phyloP scores from a whole-genome alignment of 495 filamentous ascomycete genomes.

The Aspergillus diversus region DNA sequence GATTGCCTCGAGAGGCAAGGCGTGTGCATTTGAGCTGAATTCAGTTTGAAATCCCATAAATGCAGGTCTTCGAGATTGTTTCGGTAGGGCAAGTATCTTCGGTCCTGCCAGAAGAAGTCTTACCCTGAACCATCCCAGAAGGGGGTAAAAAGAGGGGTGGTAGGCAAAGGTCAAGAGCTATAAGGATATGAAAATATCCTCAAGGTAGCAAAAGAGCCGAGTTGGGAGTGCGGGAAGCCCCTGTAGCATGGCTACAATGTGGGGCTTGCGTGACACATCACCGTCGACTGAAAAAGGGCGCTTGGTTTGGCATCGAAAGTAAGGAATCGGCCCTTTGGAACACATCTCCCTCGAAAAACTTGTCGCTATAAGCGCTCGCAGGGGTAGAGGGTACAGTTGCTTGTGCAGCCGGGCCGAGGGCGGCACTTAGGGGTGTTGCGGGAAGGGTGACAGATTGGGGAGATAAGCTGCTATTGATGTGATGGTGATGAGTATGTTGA shows the following conservation, averaged over 20 bases:
- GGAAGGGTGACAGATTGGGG: constrained; percentile 53
- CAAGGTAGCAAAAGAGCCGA: background rate
- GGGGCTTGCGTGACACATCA: constrained; percentile 24
- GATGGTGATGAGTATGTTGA: constrained; percentile 38
- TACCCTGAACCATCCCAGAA: background rate
- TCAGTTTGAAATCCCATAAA: background rate
- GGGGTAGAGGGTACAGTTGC: constrained; percentile 85
- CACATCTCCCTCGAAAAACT: constrained; percentile 69
- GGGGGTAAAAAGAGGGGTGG: background rate
- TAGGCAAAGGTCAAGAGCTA: background rate
- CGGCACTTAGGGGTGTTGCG: constrained; percentile 78
- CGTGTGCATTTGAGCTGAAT: no score
- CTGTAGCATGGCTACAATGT: background rate
- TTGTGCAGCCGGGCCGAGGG: constrained; percentile 84
- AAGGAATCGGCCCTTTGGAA: constrained; percentile 76
- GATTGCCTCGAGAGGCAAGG: background rate
- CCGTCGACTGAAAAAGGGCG: constrained; percentile 44
- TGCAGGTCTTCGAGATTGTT: background rate
- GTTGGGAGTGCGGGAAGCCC: background rate
- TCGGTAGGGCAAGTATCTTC: background rate
- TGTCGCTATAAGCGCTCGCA: constrained; percentile 65
- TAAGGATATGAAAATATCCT: background rate
- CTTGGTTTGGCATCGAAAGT: constrained; percentile 59
- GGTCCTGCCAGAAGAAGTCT: constrained; percentile 2
- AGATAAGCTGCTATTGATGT: constrained; percentile 39